Evolutionary conservation across 768 basidiomycete species (phyloP).

Genomic region (Naganishia onofrii): DNA sequence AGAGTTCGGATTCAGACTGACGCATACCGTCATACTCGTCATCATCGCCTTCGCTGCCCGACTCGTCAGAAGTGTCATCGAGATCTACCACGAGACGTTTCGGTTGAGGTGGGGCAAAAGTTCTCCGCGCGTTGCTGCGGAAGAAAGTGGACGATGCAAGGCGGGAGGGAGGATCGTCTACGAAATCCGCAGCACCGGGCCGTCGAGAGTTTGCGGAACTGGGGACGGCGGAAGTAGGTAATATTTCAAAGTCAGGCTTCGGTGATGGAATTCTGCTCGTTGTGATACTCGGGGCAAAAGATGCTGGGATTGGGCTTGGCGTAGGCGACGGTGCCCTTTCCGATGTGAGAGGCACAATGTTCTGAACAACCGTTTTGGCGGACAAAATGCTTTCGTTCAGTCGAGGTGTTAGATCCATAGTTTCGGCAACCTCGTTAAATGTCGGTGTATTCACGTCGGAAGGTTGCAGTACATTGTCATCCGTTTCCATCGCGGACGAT

Average conservation of each 20-base stretch:
- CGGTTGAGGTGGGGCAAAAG: constrained; percentile 14
- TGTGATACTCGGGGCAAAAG: neutral
- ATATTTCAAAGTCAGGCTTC: neutral
- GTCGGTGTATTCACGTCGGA: neutral
- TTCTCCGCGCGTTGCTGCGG: constrained; percentile 11
- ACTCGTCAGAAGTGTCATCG: constrained; percentile 16
- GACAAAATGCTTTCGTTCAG: neutral
- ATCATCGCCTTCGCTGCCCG: constrained; percentile 5
- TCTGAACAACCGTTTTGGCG: neutral
- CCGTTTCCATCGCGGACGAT: neutral
- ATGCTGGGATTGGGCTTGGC: neutral
- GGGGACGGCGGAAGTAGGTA: neutral
- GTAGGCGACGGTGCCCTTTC: constrained; percentile 1
- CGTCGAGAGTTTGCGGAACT: neutral
- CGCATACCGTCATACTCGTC: neutral
- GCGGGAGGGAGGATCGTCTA: constrained; percentile 6
- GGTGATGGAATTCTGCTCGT: constrained; percentile 4
- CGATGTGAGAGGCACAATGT: neutral
- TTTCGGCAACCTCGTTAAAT: neutral
- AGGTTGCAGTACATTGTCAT: neutral
- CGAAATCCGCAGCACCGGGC: constrained; percentile 15
- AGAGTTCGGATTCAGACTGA: neutral
- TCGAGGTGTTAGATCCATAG: neutral
- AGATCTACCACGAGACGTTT: constrained; percentile 18
- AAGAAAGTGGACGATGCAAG: constrained; percentile 19